Evolutionary conservation across 2,329 filamentous ascomycete species (phyloP).

Genomic region (Fonsecaea pugnacius): DNA sequence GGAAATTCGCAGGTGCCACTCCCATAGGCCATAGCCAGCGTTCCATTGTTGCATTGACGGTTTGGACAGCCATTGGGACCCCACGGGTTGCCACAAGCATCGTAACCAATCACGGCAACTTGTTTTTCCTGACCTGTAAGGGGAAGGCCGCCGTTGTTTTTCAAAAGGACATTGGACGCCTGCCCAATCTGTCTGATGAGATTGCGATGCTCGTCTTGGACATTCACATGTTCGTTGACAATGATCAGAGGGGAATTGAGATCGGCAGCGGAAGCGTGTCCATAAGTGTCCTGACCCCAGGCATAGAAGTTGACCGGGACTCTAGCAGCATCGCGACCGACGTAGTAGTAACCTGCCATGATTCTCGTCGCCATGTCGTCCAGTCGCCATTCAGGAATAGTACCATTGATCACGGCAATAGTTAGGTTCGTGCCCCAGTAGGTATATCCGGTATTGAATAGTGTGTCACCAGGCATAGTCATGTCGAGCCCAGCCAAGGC

Average conservation of each 20-base stretch:
- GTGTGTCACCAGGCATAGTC: constrained; percentile 82
- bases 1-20: constrained; percentile 65
- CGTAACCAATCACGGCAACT: constrained; percentile 77
- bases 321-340: constrained; percentile 55
- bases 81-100: constrained; percentile 73
- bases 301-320: constrained; percentile 74
- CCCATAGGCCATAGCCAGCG: constrained; percentile 67
- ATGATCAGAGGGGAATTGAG: constrained; percentile 35
- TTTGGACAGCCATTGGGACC: constrained; percentile 81
- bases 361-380: constrained; percentile 92
- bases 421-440: constrained; percentile 90
- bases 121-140: constrained; percentile 75
- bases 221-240: constrained; percentile 82
- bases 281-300: constrained; percentile 79
- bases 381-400: constrained; percentile 80
- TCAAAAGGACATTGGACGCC: constrained; percentile 84
- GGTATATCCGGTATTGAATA: constrained; percentile 72
- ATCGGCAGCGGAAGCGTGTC: constrained; percentile 66
- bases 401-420: constrained; percentile 84
- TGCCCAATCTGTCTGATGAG: constrained; percentile 77
- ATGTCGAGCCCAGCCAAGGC: constrained; percentile 76
- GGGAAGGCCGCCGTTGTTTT: constrained; percentile 78
- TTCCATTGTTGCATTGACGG: constrained; percentile 65
- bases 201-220: constrained; percentile 72
- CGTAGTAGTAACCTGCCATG: constrained; percentile 68